phyloP scores from a whole-genome alignment of 345 rosid species.

The Syzygium aromaticum region DNA sequence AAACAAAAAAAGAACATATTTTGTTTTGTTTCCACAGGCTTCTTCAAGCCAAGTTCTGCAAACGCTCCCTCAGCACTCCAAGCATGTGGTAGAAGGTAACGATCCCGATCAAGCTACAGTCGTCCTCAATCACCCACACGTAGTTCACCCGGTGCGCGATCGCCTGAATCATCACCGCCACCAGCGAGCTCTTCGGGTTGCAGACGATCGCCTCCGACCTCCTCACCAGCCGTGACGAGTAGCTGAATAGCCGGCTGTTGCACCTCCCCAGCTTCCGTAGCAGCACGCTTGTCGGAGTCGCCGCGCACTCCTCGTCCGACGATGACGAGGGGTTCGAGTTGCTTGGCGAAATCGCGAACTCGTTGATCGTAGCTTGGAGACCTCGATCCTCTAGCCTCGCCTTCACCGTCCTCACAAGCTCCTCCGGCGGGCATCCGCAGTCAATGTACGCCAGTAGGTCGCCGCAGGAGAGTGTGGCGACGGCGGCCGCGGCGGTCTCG shows the following conservation, averaged over 20 bases:
- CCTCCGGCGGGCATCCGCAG: constrained; percentile 79
- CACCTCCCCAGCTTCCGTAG: constrained; percentile 18
- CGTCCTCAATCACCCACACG: constrained; percentile 81
- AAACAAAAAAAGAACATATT: background rate
- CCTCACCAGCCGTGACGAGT: constrained; percentile 66
- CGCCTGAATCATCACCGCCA: constrained; percentile 93
- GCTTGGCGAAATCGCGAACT: constrained; percentile 14
- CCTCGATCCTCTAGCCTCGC: constrained; percentile 39
- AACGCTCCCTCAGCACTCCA: constrained; percentile 51
- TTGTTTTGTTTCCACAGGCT: background rate
- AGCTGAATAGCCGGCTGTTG: constrained; percentile 42
- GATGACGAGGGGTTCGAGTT: constrained; percentile 1
- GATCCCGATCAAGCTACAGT: constrained; percentile 66
- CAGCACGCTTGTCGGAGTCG: constrained; percentile 8
- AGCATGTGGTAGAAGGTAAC: constrained; percentile 65
- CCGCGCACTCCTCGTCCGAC: constrained; percentile 58
- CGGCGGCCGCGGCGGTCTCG: constrained; percentile 62
- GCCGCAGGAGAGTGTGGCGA: constrained; percentile 62
- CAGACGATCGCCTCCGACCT: constrained; percentile 78
- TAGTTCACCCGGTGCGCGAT: constrained; percentile 69
- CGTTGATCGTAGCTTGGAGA: constrained; percentile 37
- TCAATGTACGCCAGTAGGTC: constrained; percentile 82
- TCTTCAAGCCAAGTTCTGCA: constrained; percentile 10
- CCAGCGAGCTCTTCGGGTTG: constrained; percentile 61
- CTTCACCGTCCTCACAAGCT: constrained; percentile 43